Base-by-base conservation (phyloP, 345 rosid genomes). In the Adansonia digitata region DNA sequence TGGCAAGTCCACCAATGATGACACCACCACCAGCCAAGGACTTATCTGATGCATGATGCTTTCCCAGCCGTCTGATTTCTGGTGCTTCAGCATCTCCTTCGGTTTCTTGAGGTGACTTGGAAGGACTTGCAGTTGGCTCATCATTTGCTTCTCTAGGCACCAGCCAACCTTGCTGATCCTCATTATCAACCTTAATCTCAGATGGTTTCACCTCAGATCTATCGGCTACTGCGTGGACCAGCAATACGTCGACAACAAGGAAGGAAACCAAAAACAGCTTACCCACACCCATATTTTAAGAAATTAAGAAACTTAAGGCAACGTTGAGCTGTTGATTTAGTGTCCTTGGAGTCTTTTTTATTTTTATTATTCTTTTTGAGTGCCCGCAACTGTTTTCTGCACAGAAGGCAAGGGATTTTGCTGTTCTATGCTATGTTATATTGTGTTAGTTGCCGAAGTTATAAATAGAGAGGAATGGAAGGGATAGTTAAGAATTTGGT, bases 11-110 rank as follows among this genome's bases (percentile, higher is more conserved):
- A 59, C 89, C 94, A 42, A 89, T 81, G 60, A 89, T 89, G 34
- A 89, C 87, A 22, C 91, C 94, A 10, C 90, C 94, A 34, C 89
- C 94, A 4, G 90, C 90, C 52, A 83, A 79, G 0, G 91, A 87
- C 75, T 73, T 81, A 56, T 75, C 85, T 14, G 84, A 68, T 0
- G 80, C 78, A 65, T 75, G 87, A 70, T 86, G 86, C 77, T 81
- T 87, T 71, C 83, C 84, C 49, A 81, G 61, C 79, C 81, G 78
- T 73, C 90, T 82, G 77, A 34, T 72, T 77, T 59, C 84, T 0
- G 91, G 88, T 45, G 86, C 85, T 62, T 77, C 84, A 10, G 90
- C 86, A 42, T 26, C 80, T 43, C 26, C n/a, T n/a, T n/a, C 12
- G 0, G 64, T 39, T 5, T 78, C 65, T 10, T 51, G 70, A 31